Conservation (phyloP, 108 stramenopile species). For the Cyclotella atomus region DNA sequence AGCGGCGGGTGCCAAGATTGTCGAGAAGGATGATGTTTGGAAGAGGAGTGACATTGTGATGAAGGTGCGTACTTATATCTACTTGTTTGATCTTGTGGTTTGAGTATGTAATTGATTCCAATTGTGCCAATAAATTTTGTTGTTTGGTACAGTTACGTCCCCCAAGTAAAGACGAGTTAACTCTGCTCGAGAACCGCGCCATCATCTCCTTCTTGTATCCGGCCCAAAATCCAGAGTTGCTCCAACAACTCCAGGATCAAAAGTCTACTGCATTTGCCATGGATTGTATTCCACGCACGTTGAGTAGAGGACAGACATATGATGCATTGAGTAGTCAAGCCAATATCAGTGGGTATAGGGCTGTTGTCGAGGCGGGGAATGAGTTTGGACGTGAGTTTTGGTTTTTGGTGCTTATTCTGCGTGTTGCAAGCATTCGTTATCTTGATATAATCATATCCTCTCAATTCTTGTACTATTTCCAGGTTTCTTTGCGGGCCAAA, state of each 20-base stretch:
- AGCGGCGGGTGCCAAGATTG: constrained; percentile 93
- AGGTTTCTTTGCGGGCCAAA: constrained; percentile 92
- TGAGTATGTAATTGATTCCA: too few relatives aligned
- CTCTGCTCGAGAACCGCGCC: constrained; percentile 76
- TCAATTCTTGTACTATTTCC: not conserved
- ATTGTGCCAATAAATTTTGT: too few relatives aligned
- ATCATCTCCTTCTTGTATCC: constrained; percentile 94
- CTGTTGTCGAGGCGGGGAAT: constrained; percentile 97
- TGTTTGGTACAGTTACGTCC: constrained; percentile 82
- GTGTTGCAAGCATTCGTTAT: too few relatives aligned
- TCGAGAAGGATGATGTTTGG: constrained; percentile 74
- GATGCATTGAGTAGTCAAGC: constrained; percentile 97
- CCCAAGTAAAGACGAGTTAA: constrained; percentile 88
- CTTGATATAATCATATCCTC: not conserved
- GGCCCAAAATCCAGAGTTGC: constrained; percentile 89
- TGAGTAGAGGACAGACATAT: constrained; percentile 97
- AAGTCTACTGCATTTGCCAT: constrained; percentile 96
- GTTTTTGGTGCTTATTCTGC: too few relatives aligned
- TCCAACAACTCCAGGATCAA: constrained; percentile 88
- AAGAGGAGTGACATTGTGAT: constrained; percentile 91
- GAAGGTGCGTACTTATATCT: constrained; percentile 60
- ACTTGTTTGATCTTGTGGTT: not conserved
- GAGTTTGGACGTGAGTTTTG: constrained; percentile 80
- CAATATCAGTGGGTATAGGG: constrained; percentile 98
- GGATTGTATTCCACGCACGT: constrained; percentile 96